Percentiles rank a stretch among this genome's conserved stretches.
Evolutionary conservation across 352 stramenopile genomes (phyloP).

Genomic region (Globisporangium radiosum): DNA sequence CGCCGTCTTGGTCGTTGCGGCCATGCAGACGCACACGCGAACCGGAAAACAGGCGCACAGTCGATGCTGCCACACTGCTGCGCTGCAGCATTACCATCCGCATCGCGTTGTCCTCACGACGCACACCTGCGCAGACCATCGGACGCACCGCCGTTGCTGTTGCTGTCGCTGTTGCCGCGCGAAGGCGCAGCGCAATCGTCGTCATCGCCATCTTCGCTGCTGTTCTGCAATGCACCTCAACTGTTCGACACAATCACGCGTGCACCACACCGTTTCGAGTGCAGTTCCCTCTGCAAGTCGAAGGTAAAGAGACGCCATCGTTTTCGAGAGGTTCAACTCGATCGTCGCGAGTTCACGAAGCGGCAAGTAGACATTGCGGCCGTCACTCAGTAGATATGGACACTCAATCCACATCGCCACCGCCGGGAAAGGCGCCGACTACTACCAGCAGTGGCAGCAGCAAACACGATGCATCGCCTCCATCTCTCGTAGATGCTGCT

Average conservation of each 20-base stretch:
- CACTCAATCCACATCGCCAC: background rate
- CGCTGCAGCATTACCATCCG: background rate
- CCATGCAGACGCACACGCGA: slow-evolving; percentile 19
- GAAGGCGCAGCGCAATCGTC: background rate
- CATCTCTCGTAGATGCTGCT: background rate
- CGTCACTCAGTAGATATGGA: too few species aligned
- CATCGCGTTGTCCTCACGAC: background rate
- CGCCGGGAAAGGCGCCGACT: slow-evolving; percentile 3
- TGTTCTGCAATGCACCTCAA: background rate
- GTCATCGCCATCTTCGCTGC: slow-evolving; percentile 2
- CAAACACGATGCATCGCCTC: background rate
- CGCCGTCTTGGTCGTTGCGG: slow-evolving; percentile 17
- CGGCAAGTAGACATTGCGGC: background rate
- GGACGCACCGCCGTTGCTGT: background rate
- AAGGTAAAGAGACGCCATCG: background rate
- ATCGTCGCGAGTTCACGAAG: background rate
- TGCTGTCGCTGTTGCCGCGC: background rate
- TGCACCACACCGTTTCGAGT: background rate
- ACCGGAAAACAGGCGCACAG: slow-evolving; percentile 23
- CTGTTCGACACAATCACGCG: background rate
- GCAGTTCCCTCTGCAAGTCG: too few species aligned
- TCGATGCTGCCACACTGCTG: background rate
- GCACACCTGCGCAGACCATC: background rate
- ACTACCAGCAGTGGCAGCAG: background rate
- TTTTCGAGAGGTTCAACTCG: slow-evolving; percentile 4